Evolutionary conservation across 2,329 filamentous ascomycete species (phyloP).

Genomic region (Lachnellula willkommii): DNA sequence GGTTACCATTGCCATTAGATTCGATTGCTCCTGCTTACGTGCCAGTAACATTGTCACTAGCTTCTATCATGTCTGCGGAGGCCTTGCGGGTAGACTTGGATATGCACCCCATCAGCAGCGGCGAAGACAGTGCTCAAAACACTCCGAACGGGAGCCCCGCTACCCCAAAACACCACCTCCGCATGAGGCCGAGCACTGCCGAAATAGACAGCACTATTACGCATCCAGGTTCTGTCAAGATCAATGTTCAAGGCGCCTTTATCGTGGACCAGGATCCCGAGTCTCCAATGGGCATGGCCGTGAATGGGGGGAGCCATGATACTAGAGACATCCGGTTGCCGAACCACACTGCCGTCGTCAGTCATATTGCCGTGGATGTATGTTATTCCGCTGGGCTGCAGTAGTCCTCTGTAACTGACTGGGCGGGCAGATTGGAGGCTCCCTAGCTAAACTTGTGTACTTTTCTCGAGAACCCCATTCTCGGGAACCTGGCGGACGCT

Average conservation of each 20-base stretch:
- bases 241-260: constrained; percentile 94
- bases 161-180: constrained; percentile 7
- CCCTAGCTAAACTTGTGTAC: constrained; percentile 93
- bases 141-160: not conserved
- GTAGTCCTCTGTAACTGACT: not conserved
- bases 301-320: constrained; percentile 53
- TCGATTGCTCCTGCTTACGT: not conserved
- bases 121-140: not conserved
- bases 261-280: constrained; percentile 78
- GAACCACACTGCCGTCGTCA: constrained; percentile 90
- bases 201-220: constrained; percentile 41
- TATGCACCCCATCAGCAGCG: not conserved
- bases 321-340: constrained; percentile 93
- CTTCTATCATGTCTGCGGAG: not conserved
- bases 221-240: constrained; percentile 70
- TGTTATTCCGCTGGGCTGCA: constrained; percentile 34
- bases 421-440: constrained; percentile 74
- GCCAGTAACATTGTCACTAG: not conserved
- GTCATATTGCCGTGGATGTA: constrained; percentile 95
- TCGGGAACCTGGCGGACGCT: constrained; percentile 73
- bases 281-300: constrained; percentile 40
- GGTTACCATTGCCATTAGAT: too few relatives aligned
- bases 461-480: constrained; percentile 84
- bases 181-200: constrained; percentile 32
- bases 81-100: not conserved